phyloP scores from a whole-genome alignment of 176 grass and related monocot species.

The Puccinellia tenuiflora region DNA sequence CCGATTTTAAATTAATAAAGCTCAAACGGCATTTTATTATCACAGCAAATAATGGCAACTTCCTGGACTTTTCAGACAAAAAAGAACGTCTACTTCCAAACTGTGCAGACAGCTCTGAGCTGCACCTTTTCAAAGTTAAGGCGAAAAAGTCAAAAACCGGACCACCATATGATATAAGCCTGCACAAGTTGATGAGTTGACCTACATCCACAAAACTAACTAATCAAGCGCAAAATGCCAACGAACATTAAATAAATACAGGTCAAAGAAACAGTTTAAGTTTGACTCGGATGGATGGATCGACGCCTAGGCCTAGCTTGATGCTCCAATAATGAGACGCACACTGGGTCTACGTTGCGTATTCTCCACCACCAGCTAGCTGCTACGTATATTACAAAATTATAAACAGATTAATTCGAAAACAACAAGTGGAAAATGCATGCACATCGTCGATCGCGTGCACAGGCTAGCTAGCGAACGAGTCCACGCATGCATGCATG shows the following conservation, averaged over 20 bases:
- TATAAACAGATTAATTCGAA: not conserved
- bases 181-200: constrained; percentile 28
- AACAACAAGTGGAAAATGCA: constrained; percentile 12
- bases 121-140: constrained; percentile 10
- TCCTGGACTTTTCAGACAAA: not conserved
- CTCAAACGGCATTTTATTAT: not conserved
- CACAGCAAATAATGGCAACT: not conserved
- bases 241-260: constrained; percentile 3
- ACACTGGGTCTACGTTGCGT: not conserved
- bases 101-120: not conserved
- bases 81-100: not conserved
- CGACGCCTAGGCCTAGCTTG: not conserved
- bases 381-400: not conserved
- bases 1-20: too few relatives aligned
- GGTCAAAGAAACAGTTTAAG: constrained; percentile 28
- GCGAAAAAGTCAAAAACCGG: not conserved
- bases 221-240: constrained; percentile 15
- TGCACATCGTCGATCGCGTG: not conserved
- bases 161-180: not conserved
- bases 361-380: constrained; percentile 22
- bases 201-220: not conserved
- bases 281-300: constrained; percentile 23
- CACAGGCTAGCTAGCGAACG: not conserved
- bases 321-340: not conserved
- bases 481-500: constrained; percentile 30